Conservation (phyloP, 176 grass and related monocot genomes). For the Sorghum bicolor region Sorghum_bicolor_NCBIv3 NC_012872.2:6665501-6666000, state of each 20-base stretch:
- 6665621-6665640: too few relatives aligned
- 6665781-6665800: constrained; percentile 13
- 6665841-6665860: not conserved
- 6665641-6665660: too few relatives aligned
- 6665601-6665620: too few relatives aligned
- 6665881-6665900: not conserved
- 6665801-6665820: constrained; percentile 15
- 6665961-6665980: not conserved
- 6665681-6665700: too few relatives aligned
- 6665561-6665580: too few relatives aligned
- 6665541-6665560: too few relatives aligned
- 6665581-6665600: too few relatives aligned
- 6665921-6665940: not conserved
- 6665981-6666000: not conserved
- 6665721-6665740: constrained; percentile 12
- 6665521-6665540: too few relatives aligned
- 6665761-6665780: not conserved
- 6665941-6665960: too few relatives aligned
- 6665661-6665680: too few relatives aligned
- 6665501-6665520: too few relatives aligned
- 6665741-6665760: not conserved
- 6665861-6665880: not conserved
- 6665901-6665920: not conserved
- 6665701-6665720: constrained; percentile 17
- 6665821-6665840: not conserved